phyloP scores from a whole-genome alignment of 345 rosid genomes.

The Boechera retrofracta region DNA sequence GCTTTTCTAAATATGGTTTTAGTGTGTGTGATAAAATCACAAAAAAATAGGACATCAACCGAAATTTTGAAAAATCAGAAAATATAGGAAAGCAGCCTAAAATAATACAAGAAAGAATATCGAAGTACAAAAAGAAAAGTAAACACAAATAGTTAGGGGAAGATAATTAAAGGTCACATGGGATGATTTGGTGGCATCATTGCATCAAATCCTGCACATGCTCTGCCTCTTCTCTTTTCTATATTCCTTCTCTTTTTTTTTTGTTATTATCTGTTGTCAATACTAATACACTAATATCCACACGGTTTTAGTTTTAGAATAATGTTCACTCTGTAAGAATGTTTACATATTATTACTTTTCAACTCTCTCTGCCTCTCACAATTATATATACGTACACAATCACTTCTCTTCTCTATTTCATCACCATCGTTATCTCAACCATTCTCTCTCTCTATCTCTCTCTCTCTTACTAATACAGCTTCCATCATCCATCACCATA shows the following conservation, averaged over 20 bases:
- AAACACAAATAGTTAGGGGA: conserved; percentile 40
- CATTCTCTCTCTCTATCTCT: conserved; percentile 14
- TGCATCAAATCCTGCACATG: conserved; percentile 43
- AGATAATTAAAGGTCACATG: conserved; percentile 40
- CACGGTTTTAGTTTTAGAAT: conserved; percentile 38
- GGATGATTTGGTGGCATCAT: conserved; percentile 43
- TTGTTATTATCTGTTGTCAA: conserved; percentile 23
- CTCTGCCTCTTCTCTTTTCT: conserved; percentile 40
- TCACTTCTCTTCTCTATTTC: conserved; percentile 27
- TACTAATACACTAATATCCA: conserved; percentile 21
- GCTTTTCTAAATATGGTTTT: background rate
- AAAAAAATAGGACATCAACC: background rate
- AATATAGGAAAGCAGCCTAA: conserved; percentile 14
- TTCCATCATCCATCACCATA: conserved; percentile 16
- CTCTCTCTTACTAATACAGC: background rate
- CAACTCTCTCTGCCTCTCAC: conserved; percentile 11
- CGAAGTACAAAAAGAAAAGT: conserved; percentile 42
- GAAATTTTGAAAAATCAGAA: background rate
- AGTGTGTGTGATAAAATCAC: conserved; percentile 3
- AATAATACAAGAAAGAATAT: conserved; percentile 35
- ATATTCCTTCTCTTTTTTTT: conserved; percentile 17
- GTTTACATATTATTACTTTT: conserved; percentile 16
- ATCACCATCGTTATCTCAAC: conserved; percentile 17
- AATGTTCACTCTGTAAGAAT: conserved; percentile 25
- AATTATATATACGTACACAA: conserved; percentile 30